Percentiles rank a stretch among this genome's conserved stretches.
These are phyloP conservation scores for Phytophthora quininea DNA, from an alignment of 352 stramenopile species.

Conservation along the genomic window DNA sequence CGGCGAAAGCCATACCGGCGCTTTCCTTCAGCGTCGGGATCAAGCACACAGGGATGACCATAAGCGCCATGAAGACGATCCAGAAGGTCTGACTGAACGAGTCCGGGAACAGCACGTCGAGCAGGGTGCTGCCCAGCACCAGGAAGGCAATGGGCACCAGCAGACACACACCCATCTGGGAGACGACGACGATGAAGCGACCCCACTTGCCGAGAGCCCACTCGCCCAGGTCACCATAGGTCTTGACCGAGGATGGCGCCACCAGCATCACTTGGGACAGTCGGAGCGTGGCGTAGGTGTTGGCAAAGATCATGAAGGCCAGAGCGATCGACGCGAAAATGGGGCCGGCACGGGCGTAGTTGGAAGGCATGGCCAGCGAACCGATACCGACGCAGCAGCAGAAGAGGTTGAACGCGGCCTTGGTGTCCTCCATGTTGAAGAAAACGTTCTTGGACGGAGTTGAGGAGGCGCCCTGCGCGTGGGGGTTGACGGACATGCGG, in stretches of 20 bases:
- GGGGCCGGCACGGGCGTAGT: neutral
- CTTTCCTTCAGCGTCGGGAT: slow-evolving; percentile 5
- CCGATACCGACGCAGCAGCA: neutral
- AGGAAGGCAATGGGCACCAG: slow-evolving; percentile 2
- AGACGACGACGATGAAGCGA: neutral
- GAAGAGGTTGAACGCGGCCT: slow-evolving; percentile 4
- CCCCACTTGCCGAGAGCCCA: slow-evolving; percentile 2
- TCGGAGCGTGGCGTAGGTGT: slow-evolving; percentile 1
- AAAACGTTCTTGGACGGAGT: neutral
- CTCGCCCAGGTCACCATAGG: neutral
- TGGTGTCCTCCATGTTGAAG: slow-evolving; percentile 1
- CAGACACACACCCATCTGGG: slow-evolving; percentile 4
- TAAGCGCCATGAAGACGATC: slow-evolving; percentile 1
- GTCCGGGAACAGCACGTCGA: slow-evolving; percentile 1
- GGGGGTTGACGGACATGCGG: neutral
- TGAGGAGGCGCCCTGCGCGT: neutral
- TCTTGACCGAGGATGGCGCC: slow-evolving; percentile 2
- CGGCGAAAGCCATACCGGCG: slow-evolving; percentile 30
- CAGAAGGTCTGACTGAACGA: slow-evolving; percentile 4
- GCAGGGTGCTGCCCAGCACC: neutral
- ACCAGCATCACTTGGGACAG: neutral
- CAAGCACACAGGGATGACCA: neutral
- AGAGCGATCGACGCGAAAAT: neutral
- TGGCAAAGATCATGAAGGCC: slow-evolving; percentile 5
- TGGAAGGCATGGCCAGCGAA: slow-evolving; percentile 4